Base-by-base conservation (phyloP, 2,329 filamentous ascomycete species). In the Oidium heveae region DNA sequence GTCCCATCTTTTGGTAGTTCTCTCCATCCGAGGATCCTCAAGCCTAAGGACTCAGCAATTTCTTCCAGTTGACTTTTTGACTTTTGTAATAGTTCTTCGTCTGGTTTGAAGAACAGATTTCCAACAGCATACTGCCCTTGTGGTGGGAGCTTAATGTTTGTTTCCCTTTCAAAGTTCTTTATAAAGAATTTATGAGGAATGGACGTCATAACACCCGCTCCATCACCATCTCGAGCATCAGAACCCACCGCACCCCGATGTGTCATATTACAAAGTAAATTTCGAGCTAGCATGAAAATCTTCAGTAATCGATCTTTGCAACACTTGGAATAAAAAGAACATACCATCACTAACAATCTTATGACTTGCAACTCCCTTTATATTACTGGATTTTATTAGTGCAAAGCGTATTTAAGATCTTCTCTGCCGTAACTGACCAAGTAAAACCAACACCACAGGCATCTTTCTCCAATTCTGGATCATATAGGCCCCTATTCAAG, bases 241-340 rank as follows among this genome's bases (percentile, higher is more conserved):
- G 91, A 96, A 63, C 91, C 91, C 63, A 96, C 89, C 59, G 91
- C 91, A 74, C 91, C 91, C 68, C 91, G 84, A 74, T 98, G 91
- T 75, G 91, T 96, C 91, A 98, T 98, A 77, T 98, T 96, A 76
- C 91, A 98, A 59, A 98, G 80, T 58, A 98, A 75, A 70, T 88
- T 94, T 61, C 86, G 84, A 61, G 88, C 86, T 91, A 63, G 1
- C 20, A n/a, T 12, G 8, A 46, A 28, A 28, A 28, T 28, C 6
- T 28, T 28, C 24, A 28, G 24, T 28, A 28, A 28, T 28, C 24
- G 6, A 28, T 28, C 6, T 28, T 28, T 28, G 6, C 24, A 28
- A 28, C 3, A 28, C 24, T 28, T 6, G 24, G 24, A 39, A 10
- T 2, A 39, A 9, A 39, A 2, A 2, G 16, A 39, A n/a, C 61